Conservation (phyloP, 225 moss, liverwort and hornwort species). For the Sphagnum tenellum region DNA sequence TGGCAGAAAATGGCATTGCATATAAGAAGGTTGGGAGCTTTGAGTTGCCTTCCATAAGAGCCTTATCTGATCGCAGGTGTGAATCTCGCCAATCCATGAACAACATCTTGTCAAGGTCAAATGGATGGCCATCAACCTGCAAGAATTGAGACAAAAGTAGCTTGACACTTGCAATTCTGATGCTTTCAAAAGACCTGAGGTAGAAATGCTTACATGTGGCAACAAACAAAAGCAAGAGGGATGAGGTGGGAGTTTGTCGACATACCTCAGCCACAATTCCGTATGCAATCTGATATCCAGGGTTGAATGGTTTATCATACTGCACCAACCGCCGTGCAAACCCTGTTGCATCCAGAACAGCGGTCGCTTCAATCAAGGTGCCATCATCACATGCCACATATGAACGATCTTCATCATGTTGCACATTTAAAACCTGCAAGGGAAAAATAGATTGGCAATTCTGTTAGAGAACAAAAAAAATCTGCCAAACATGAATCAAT, state of each 20-base stretch:
- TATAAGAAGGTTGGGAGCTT: constrained; percentile 95
- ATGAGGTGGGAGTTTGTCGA: too few relatives aligned
- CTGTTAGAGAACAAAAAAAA: not conserved
- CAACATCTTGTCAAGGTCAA: constrained; percentile 90
- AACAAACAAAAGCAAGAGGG: too few relatives aligned
- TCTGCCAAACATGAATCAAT: not conserved
- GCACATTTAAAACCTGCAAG: constrained; percentile 74
- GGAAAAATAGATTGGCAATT: not conserved
- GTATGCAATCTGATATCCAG: constrained; percentile 95
- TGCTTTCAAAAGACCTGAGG: too few relatives aligned
- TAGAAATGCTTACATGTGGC: too few relatives aligned
- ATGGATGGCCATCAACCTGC: constrained; percentile 94
- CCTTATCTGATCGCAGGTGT: constrained; percentile 55
- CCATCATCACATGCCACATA: constrained; percentile 86
- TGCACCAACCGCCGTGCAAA: constrained; percentile 91
- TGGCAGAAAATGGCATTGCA: constrained; percentile 95
- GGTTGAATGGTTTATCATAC: constrained; percentile 96
- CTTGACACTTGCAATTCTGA: too few relatives aligned
- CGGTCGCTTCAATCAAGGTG: constrained; percentile 70
- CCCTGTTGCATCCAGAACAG: constrained; percentile 94
- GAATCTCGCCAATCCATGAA: constrained; percentile 99
- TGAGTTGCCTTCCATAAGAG: constrained; percentile 43
- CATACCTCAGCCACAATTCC: constrained; percentile 91
- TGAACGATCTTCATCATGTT: constrained; percentile 79
- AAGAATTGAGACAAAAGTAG: not conserved